Evolutionary conservation across 1,139 yeast species (phyloP).

Genomic region (Debaryomycetaceae sp.): DNA sequence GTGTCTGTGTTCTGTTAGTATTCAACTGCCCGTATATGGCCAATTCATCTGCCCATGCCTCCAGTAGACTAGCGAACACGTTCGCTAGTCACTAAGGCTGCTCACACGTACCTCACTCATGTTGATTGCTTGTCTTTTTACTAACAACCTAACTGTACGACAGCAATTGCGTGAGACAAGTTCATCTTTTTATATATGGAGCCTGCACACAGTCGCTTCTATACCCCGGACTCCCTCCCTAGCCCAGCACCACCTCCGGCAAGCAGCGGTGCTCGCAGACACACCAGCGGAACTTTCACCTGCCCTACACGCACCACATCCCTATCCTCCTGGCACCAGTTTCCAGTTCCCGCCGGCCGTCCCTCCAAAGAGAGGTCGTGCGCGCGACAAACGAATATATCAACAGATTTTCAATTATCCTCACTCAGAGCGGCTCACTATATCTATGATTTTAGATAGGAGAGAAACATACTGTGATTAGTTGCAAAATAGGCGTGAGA

Average conservation of each 20-base stretch:
- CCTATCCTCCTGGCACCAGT: no score
- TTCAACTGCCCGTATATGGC: no score
- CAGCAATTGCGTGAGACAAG: no score
- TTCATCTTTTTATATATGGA: no score
- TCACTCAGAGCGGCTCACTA: conserved; percentile 1
- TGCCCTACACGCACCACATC: not conserved
- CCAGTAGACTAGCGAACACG: no score
- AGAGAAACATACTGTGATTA: not conserved
- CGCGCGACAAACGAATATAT: not conserved
- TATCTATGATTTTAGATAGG: not conserved
- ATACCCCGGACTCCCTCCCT: no score
- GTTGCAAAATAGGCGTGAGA: not conserved
- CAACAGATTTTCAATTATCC: not conserved
- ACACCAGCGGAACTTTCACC: not conserved
- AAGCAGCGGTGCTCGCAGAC: not conserved
- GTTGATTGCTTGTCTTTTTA: no score
- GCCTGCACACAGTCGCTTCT: no score
- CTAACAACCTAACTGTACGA: no score
- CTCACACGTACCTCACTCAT: not conserved
- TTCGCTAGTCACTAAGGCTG: no score
- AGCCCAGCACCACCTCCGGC: not conserved
- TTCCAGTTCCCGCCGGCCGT: not conserved
- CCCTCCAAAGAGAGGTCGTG: not conserved
- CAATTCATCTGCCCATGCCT: no score
- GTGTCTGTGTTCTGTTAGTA: conserved; percentile 5